These are phyloP conservation scores for Bathelium albidoporum DNA, from an alignment of 495 filamentous ascomycete genomes.

Conservation along the genomic window DNA sequence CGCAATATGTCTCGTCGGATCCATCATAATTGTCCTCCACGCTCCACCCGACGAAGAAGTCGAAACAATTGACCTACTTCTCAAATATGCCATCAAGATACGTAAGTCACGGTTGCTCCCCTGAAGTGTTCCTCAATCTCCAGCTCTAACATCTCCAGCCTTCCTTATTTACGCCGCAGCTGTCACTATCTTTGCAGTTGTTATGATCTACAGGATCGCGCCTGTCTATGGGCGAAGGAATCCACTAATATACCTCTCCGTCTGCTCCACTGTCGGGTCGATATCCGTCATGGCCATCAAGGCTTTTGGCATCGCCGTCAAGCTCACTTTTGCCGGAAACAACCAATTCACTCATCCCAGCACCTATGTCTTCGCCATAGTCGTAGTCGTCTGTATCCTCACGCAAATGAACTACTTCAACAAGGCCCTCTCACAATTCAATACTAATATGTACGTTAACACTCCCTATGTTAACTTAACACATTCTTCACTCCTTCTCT, in stretches of 20 bases:
- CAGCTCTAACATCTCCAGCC: conserved; percentile 41
- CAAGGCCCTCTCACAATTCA: conserved; percentile 94
- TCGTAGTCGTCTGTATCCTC: conserved; percentile 83
- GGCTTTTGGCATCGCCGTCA: conserved; percentile 92
- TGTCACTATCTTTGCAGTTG: conserved; percentile 67
- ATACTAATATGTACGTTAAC: conserved; percentile 82
- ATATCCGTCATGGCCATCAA: conserved; percentile 98
- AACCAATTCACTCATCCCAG: conserved; percentile 92
- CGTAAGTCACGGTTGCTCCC: conserved; percentile 43
- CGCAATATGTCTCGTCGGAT: conserved; percentile 90
- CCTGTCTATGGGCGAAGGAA: conserved; percentile 87
- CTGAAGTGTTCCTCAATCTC: not conserved
- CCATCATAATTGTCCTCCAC: conserved; percentile 94
- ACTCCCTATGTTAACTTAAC: not conserved
- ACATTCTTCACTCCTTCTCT: not conserved
- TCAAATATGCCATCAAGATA: conserved; percentile 78
- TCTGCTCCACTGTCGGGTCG: conserved; percentile 93
- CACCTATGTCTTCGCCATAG: conserved; percentile 93
- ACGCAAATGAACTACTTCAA: conserved; percentile 99
- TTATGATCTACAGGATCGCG: conserved; percentile 94
- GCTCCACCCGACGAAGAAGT: conserved; percentile 90
- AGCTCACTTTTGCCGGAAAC: conserved; percentile 78
- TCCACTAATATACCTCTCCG: conserved; percentile 88
- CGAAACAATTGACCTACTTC: conserved; percentile 73
- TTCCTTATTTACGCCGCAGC: conserved; percentile 74